A percentile compares a stretch with the other conserved stretches of the same genome.
Evolutionary conservation across 345 rosid genomes (phyloP).

Genomic region (Hypericum androsaemum): DNA sequence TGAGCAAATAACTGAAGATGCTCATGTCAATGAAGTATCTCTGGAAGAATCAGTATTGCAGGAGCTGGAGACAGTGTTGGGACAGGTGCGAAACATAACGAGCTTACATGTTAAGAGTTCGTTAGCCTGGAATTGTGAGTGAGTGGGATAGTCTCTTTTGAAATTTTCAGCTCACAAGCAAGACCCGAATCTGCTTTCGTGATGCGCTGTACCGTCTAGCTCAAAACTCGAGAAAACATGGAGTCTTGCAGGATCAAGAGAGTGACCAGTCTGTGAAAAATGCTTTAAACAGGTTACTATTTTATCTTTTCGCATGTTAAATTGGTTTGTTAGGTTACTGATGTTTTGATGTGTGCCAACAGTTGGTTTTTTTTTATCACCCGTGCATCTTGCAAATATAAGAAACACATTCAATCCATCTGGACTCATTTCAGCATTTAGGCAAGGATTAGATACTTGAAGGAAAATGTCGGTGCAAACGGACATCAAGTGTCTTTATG

Average conservation of each 20-base stretch:
- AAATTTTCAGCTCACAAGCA: conserved; percentile 41
- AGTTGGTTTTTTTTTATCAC: too few species aligned
- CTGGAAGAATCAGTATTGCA: conserved; percentile 50
- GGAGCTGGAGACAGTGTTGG: conserved; percentile 57
- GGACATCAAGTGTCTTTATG: too few species aligned
- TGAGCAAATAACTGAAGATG: conserved; percentile 24
- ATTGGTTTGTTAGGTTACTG: conserved; percentile 15
- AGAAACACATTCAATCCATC: too few species aligned
- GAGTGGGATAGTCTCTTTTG: not conserved
- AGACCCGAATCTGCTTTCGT: conserved; percentile 63
- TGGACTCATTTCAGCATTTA: too few species aligned
- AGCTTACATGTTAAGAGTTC: not conserved
- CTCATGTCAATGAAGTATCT: conserved; percentile 19
- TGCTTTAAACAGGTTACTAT: not conserved
- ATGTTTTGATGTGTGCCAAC: not conserved
- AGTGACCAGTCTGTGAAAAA: conserved; percentile 16
- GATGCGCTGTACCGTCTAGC: conserved; percentile 92
- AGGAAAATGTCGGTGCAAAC: too few species aligned
- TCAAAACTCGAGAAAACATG: conserved; percentile 35
- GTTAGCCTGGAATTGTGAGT: too few species aligned
- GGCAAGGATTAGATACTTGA: too few species aligned
- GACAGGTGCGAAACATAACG: conserved; percentile 34
- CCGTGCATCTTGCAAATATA: too few species aligned
- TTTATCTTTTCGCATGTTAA: too few species aligned
- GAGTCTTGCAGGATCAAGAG: conserved; percentile 7